Base-by-base conservation (phyloP, 345 rosid species). In the Eucalyptus sp. region DNA sequence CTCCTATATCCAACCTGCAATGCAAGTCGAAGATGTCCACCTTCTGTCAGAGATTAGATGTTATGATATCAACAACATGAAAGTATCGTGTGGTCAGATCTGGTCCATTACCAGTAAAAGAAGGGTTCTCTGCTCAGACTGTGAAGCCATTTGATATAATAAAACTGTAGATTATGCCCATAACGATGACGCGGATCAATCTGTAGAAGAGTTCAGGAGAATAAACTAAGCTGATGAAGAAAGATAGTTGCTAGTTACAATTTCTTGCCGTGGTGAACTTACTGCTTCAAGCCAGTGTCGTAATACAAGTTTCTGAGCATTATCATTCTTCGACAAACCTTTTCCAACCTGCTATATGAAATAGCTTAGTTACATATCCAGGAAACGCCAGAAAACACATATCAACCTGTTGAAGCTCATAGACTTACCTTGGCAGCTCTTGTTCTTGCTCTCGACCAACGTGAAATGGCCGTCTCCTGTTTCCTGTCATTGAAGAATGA, bases 261-360 rank as follows among this genome's bases (percentile, higher is more conserved):
- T 43, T 56, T 87, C 50, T 62, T 46, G 80, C 20, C 14, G 12
- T 10, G 83, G 83, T 37, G 83, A 76, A 92, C 99, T 92, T 93
- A 98, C 99, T 18, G 99, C 99, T 92, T 97, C 99, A 89, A 98
- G 99, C 99, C 99, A 98, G 89, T 98, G 99, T 89, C 96, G 97
- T 84, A 93, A 90, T 87, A 95, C 95, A 90, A 97, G 96, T 90
- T 95, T 96, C 87, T 90, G 97, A 91, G 98, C 99, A 80, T 93
- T 96, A 84, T 93, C 97, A 80, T 98, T 97, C 95, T 96, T 96
- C 5, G 98, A 97, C 88, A 98, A 93, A 33, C 99, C 99, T 92
- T 97, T 98, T 86, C 99, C 99, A 86, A 98, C 91, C 83, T 76
- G 83, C 83, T 20, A 76, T 76, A 76, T 76, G 83, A 37, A 76